Evolutionary conservation across 2,329 filamentous ascomycete species (phyloP), one percentile per base, ranked within the genome.

Genomic region (Botrytis deweyae): DNA sequence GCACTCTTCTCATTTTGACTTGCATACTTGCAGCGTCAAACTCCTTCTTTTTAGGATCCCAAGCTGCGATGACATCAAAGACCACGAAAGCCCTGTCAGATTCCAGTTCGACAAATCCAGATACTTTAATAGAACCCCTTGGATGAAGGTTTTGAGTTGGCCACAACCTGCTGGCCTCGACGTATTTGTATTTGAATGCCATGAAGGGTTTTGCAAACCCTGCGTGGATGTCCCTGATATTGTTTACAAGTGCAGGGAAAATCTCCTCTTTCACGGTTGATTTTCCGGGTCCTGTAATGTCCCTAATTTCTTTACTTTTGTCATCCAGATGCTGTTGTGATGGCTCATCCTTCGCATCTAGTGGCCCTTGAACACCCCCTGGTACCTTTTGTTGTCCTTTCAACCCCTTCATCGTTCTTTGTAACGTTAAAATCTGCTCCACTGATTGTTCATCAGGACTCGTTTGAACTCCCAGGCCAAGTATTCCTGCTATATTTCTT

Each of bases 21-120:
- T 75, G 66, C 78, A 83, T 79, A 67, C 81, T 83, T 25, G 77
- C 79, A 20, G 72, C 20, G 75, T 82, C 79, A 73, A 77, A 81
- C 18, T 74, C 82, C 75, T 84, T 83, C 59, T 84, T 85, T 79
- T 88, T 87, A 1, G 88, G 88, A 78, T 90, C 85, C 80, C 87
- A 91, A 80, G 85, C 88, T 2, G 84, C 86, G 18, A 81, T 74
- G 3, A 88, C 87, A 74, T 89, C 86, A 20, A 90, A 81, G 3
- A 85, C 84, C 72, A 90, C 79, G 68, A 83, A 82, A 1, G 84
- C 84, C 36, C 81, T 84, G 2, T 85, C 79, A 3, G 86, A 84
- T 59, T 85, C 82, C 2, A 90, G 73, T 75, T 89, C 86, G 2
- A 91, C 84, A 18, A 89, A 79, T 0, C 89, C 89, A 25, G 86